Evolutionary conservation across 1,284 basidiomycete species (phyloP).

Genomic region (Sutorius eximius): DNA sequence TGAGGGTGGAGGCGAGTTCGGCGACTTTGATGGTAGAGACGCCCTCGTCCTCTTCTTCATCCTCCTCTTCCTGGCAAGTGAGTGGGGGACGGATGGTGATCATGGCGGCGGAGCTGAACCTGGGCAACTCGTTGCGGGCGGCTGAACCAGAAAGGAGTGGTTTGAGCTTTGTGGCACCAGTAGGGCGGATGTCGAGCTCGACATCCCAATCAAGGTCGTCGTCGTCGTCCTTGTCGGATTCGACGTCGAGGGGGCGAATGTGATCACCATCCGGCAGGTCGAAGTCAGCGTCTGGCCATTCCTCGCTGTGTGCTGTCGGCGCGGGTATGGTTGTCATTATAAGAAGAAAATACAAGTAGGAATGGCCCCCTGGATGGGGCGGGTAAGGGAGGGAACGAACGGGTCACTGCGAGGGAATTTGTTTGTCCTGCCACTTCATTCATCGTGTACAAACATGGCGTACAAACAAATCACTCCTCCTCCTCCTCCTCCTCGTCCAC

Average conservation of each 20-base stretch:
- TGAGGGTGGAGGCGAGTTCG: conserved; percentile 43
- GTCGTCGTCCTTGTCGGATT: conserved; percentile 60
- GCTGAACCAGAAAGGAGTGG: conserved; percentile 40
- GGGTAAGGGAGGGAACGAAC: conserved; percentile 2
- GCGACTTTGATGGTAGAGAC: conserved; percentile 76
- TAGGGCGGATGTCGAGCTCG: conserved; percentile 66
- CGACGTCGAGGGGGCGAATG: conserved; percentile 53
- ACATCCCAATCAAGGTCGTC: conserved; percentile 71
- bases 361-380: conserved; percentile 24
- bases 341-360: conserved; percentile 19
- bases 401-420: no score
- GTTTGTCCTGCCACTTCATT: conserved; percentile 7
- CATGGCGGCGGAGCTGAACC: conserved; percentile 35
- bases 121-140: conserved; percentile 33
- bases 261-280: conserved; percentile 73
- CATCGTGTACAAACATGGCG: conserved; percentile 37
- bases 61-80: conserved; percentile 46
- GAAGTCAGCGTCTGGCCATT: conserved; percentile 83
- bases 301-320: conserved; percentile 61
- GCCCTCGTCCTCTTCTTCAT: conserved; percentile 76
- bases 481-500: conserved; percentile 52
- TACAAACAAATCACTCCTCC: conserved; percentile 53
- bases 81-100: conserved; percentile 67
- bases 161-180: conserved; percentile 52
- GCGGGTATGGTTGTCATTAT: conserved; percentile 50